Conservation (phyloP, 1,139 yeast genomes). For the Zygoascus hellenicus region DNA sequence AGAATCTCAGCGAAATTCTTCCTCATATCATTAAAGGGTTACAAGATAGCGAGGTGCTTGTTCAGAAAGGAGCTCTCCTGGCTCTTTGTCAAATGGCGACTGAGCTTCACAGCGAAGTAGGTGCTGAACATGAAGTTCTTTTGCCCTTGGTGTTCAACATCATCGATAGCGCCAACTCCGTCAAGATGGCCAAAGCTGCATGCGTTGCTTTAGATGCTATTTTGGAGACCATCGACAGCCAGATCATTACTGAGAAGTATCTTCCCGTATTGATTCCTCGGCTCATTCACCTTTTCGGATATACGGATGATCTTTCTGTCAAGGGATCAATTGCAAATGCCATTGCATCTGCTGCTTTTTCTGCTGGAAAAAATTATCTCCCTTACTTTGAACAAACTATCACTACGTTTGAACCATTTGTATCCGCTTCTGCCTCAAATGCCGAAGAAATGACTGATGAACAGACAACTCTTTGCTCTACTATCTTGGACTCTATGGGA, state of each 20-base stretch:
- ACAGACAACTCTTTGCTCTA: constrained; percentile 60
- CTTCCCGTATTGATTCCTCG: constrained; percentile 87
- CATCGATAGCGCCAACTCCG: constrained; percentile 79
- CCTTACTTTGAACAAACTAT: constrained; percentile 85
- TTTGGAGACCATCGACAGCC: constrained; percentile 85
- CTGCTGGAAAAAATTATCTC: constrained; percentile 80
- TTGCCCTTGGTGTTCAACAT: constrained; percentile 82
- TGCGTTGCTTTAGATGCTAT: constrained; percentile 88
- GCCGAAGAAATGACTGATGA: constrained; percentile 31
- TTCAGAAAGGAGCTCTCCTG: constrained; percentile 81
- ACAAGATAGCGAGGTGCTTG: constrained; percentile 69
- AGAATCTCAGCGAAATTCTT: constrained; percentile 66
- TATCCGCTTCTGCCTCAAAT: constrained; percentile 41
- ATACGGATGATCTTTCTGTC: constrained; percentile 57
- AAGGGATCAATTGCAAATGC: constrained; percentile 91
- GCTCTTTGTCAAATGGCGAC: constrained; percentile 72
- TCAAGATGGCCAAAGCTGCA: constrained; percentile 84
- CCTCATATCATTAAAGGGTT: constrained; percentile 72
- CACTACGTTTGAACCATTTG: constrained; percentile 73
- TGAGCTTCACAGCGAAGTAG: constrained; percentile 79
- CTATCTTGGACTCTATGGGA: constrained; percentile 87
- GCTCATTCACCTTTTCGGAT: constrained; percentile 71
- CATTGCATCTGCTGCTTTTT: constrained; percentile 94
- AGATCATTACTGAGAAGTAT: constrained; percentile 68
- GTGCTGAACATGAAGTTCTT: constrained; percentile 74